Conservation (phyloP, 192 early-diverging fungal genomes). For the Coemansia biformis region DNA sequence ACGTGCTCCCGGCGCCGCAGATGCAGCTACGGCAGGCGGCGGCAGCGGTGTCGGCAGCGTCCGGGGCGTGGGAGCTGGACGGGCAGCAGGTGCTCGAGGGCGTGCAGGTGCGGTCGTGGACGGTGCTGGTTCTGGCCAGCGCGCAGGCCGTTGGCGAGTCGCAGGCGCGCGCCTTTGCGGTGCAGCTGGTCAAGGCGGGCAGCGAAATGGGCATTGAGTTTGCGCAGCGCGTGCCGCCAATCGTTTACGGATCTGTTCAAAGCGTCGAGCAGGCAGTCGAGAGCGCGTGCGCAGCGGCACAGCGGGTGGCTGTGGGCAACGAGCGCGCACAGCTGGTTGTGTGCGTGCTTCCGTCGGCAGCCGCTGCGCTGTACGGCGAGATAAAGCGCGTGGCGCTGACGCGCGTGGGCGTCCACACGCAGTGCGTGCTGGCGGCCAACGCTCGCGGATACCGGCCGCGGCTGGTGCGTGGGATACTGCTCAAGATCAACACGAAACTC, state of each 20-base stretch:
- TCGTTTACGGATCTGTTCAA: background rate
- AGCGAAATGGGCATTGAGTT: constrained; percentile 14
- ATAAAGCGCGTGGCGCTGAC: constrained; percentile 53
- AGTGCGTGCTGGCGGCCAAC: constrained; percentile 41
- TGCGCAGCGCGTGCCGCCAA: constrained; percentile 11
- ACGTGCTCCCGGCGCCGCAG: constrained; percentile 8
- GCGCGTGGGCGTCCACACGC: constrained; percentile 47
- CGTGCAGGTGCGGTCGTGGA: constrained; percentile 17
- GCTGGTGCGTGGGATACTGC: constrained; percentile 25
- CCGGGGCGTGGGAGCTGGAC: constrained; percentile 7
- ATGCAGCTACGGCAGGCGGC: background rate
- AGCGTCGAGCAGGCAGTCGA: constrained; percentile 3
- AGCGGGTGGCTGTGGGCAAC: background rate
- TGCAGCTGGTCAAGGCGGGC: constrained; percentile 15
- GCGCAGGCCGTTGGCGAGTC: constrained; percentile 1
- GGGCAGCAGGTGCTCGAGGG: background rate
- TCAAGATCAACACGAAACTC: constrained; percentile 65
- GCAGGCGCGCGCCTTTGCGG: constrained; percentile 6
- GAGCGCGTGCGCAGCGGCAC: background rate
- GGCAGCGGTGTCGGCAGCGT: background rate
- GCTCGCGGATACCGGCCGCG: constrained; percentile 8
- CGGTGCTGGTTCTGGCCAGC: constrained; percentile 18
- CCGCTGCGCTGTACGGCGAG: constrained; percentile 38
- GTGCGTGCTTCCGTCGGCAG: constrained; percentile 20
- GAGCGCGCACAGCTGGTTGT: constrained; percentile 11